Base-by-base conservation (phyloP, 345 rosid species). In the Eucalyptus camaldulensis region DNA sequence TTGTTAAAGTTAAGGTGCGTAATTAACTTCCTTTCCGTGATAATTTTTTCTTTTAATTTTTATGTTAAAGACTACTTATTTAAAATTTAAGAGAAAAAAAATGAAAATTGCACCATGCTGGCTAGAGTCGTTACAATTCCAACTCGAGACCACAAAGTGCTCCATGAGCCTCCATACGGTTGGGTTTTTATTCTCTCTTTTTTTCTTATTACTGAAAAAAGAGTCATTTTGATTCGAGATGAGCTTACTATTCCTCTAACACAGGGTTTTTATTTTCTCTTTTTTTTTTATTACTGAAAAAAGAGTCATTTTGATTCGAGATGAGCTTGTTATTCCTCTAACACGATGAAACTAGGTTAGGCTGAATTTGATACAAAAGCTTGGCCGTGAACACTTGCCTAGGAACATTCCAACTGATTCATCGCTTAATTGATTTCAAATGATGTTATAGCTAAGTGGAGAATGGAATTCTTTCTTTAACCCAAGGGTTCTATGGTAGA, bases 281-380 rank as follows among this genome's bases (percentile, higher is more conserved):
- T 49, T 11, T 49, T 47, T 11, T 11, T 0, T 0, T 0, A 60
- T 27, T 60, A 27, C 2, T 13, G 2, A 60, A 60, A 60, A 60
- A 12, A 27, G 0, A 60, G 33, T 4, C 19, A 13, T 29, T 29
- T 65, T 29, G 37, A 3, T n/a, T 65, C 10, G 0, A 65, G 5
- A n/a, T n/a, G 19, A n/a, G 5, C 19, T 53, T 8, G 17, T 29
- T 65, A 29, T 65, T 65, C 2, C 0, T 13, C 37, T 65, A 14
- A 31, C 72, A 7, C 0, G 1, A 65, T n/a, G 10, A 29, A n/a
- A 29, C 9, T 0, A 0, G 1, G 9, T 65, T 65, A n/a, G 21
- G 8, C 6, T 15, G 2, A 60, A 60, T 60, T 60, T 2, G 31
- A 3, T 6, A 6, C 31, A 27, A 25, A 60, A 12, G 31, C 67